Evolutionary conservation across 2,329 filamentous ascomycete genomes (phyloP).

Genomic region (Pseudogymnoascus verrucosus): DNA sequence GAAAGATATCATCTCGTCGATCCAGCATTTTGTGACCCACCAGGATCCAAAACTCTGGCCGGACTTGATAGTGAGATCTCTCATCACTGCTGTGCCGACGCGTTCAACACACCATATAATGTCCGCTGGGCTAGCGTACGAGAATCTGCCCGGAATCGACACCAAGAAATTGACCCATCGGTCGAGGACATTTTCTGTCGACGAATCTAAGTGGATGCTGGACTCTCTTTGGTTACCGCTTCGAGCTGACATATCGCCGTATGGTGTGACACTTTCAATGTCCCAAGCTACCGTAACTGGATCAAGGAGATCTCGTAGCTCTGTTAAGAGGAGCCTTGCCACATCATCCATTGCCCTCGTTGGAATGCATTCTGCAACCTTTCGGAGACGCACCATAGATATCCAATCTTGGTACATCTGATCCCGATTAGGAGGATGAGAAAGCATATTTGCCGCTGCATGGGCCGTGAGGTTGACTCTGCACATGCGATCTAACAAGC

Average conservation of each 20-base stretch:
- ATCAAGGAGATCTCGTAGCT: constrained; percentile 63
- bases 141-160: constrained; percentile 61
- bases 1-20: constrained; percentile 91
- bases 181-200: constrained; percentile 63
- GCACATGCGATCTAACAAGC: constrained; percentile 75
- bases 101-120: constrained; percentile 71
- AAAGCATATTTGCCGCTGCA: constrained; percentile 86
- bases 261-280: constrained; percentile 52
- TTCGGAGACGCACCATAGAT: constrained; percentile 53
- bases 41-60: constrained; percentile 80
- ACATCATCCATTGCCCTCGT: constrained; percentile 59
- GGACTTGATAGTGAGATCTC: constrained; percentile 71
- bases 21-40: constrained; percentile 94
- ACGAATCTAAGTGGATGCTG: constrained; percentile 32
- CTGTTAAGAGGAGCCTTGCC: constrained; percentile 52
- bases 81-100: constrained; percentile 67
- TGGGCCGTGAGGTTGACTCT: constrained; percentile 91
- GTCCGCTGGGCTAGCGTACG: constrained; percentile 62
- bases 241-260: constrained; percentile 47
- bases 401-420: constrained; percentile 96
- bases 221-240: constrained; percentile 36
- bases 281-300: constrained; percentile 60
- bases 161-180: constrained; percentile 68
- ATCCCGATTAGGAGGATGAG: constrained; percentile 79
- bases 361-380: constrained; percentile 56